Base-by-base conservation (phyloP, 2,329 filamentous ascomycete genomes). In the Rhynchosporium graminicola region DNA sequence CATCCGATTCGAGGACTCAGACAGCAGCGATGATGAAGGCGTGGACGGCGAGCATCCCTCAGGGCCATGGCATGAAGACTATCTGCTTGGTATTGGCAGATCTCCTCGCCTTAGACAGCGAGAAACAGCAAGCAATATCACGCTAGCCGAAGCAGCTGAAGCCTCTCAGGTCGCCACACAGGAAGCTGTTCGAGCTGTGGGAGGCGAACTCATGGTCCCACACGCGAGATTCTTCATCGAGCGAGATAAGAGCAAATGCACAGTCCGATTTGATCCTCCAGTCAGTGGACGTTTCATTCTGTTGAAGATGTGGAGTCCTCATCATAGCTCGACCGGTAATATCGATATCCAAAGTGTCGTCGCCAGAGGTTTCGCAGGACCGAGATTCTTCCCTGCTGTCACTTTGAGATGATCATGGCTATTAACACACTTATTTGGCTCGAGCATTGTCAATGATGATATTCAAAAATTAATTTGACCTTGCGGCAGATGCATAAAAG, bases 281-380 rank as follows among this genome's bases (percentile, higher is more conserved):
- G 84, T 95, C 63, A 91, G 90, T 10, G 91, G 90, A 4, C 85
- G 91, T 61, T 96, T 90, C 74, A 89, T 98, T 58, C 77, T 97
- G 47, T 80, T 98, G 66, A 97, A 97, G 79, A 85, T 97, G 74
- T 97, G 92, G 90, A 92, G 88, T 70, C 89, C 90, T 1, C 84
- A 85, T 63, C 83, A 86, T 31, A 85, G 87, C 54, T 81, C 84
- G 3, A 70, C 74, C 4, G 80, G 80, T 63, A 96, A 96, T 71
- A 96, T 97, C 67, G 92, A 97, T 73, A 92, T 98, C 45, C 90
- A 97, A 75, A 91, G 88, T 51, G 87, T 97, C 29, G 83, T 92
- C 62, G 90, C 88, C 1, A 88, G 90, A 71, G 94, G 94, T 0
- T 97, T 88, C 76, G 90, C 91, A 0, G 94, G 94, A 4, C 90